phyloP scores from a whole-genome alignment of 257 asterid genomes.

The Solanum virginianum region DNA sequence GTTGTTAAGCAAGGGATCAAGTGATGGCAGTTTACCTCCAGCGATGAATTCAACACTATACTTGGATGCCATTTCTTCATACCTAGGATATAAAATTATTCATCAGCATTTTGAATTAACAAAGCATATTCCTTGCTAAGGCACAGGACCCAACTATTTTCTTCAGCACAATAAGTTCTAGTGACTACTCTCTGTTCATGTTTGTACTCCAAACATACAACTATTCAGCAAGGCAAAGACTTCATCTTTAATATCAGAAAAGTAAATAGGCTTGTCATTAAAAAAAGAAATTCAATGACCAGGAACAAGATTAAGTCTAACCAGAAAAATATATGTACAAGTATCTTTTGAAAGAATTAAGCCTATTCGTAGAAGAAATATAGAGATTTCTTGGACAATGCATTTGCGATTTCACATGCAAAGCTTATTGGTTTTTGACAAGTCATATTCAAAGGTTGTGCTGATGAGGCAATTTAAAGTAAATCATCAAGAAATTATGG shows the following conservation, averaged over 20 bases:
- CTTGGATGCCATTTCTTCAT: constrained; percentile 76
- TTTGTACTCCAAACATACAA: background rate
- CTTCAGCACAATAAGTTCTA: background rate
- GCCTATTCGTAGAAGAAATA: background rate
- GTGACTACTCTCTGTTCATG: background rate
- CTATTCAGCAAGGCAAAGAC: background rate
- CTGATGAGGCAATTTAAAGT: background rate
- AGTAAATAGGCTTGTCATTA: background rate
- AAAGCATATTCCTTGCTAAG: background rate
- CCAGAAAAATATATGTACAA: background rate
- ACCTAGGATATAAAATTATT: constrained; percentile 28
- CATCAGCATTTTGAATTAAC: background rate
- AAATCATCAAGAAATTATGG: background rate
- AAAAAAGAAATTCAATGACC: background rate
- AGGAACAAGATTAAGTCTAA: background rate
- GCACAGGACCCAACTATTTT: background rate
- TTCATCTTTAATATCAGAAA: background rate
- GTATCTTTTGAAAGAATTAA: background rate
- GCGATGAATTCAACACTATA: constrained; percentile 79
- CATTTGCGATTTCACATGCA: background rate
- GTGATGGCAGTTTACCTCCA: constrained; percentile 50
- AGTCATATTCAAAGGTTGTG: background rate
- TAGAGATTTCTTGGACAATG: background rate
- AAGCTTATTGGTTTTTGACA: background rate
- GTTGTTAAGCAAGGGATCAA: background rate